Conservation (phyloP, 2,329 filamentous ascomycete genomes). For the Fonsecaea erecta region DNA sequence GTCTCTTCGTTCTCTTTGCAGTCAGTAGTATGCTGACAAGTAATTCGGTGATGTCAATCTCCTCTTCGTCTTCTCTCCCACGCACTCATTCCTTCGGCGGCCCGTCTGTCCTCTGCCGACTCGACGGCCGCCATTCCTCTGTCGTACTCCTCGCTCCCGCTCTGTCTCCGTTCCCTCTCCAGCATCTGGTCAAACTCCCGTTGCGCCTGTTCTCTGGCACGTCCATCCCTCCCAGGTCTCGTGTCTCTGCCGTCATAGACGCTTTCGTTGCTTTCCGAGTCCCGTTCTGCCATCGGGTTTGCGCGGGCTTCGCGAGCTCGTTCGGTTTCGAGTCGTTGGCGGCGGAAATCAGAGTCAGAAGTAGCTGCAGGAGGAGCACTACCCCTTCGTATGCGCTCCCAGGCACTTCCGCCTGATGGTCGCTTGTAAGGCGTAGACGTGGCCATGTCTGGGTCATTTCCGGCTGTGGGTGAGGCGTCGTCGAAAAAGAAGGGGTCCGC, state of each 20-base stretch:
- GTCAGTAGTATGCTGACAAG: no score
- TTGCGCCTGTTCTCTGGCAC: slow-evolving; percentile 47
- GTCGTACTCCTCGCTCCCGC: slow-evolving; percentile 33
- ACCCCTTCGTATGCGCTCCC: slow-evolving; percentile 32
- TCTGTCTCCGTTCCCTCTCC: slow-evolving; percentile 46
- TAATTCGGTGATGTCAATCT: no score
- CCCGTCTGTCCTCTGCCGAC: slow-evolving; percentile 21
- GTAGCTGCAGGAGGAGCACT: background rate
- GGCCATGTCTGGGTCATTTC: slow-evolving; percentile 28
- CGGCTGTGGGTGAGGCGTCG: slow-evolving; percentile 36
- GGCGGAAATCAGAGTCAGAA: background rate
- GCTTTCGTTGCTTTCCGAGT: background rate
- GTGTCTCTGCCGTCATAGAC: background rate
- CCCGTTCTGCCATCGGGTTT: background rate
- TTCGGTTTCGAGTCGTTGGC: background rate
- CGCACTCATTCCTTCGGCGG: slow-evolving; percentile 24
- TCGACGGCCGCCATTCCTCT: slow-evolving; percentile 28
- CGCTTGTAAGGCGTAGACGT: background rate
- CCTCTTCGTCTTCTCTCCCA: slow-evolving; percentile 31
- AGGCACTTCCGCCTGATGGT: slow-evolving; percentile 25
- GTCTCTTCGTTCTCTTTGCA: no score
- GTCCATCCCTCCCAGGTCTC: background rate
- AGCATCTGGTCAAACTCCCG: slow-evolving; percentile 51
- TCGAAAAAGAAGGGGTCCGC: slow-evolving; percentile 32
- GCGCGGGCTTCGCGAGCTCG: background rate